phyloP scores from a whole-genome alignment of 192 early-diverging fungal species.

The Coemansia sp. region DNA sequence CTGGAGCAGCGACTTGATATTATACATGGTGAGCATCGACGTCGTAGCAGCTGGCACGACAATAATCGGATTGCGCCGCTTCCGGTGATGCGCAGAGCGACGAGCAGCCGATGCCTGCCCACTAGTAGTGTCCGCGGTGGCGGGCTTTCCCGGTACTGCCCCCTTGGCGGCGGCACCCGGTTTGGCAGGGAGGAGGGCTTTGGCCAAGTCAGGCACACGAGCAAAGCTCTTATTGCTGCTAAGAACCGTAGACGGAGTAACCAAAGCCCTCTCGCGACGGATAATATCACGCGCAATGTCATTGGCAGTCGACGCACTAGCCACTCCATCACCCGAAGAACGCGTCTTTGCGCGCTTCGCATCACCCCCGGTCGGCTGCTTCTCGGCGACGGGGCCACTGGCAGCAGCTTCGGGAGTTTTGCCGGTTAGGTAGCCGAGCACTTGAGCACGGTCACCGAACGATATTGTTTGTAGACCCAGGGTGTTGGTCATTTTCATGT shows the following conservation, averaged over 20 bases:
- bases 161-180: slow-evolving; percentile 2
- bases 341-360: slow-evolving; percentile 13
- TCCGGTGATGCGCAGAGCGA: slow-evolving; percentile 21
- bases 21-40: slow-evolving; percentile 83
- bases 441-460: slow-evolving; percentile 68
- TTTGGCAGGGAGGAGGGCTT: slow-evolving; percentile 41
- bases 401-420: slow-evolving; percentile 36
- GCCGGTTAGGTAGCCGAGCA: slow-evolving; percentile 73
- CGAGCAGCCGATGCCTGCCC: background rate
- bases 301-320: background rate
- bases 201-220: slow-evolving; percentile 30
- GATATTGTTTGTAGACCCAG: slow-evolving; percentile 65
- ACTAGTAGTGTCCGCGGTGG: background rate
- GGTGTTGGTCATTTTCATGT: slow-evolving; percentile 63
- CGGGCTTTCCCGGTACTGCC: background rate
- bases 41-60: slow-evolving; percentile 87
- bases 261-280: slow-evolving; percentile 31
- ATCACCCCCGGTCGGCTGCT: slow-evolving; percentile 6
- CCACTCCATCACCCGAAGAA: background rate
- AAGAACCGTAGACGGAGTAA: slow-evolving; percentile 33
- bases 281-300: slow-evolving; percentile 31
- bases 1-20: slow-evolving; percentile 80
- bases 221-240: slow-evolving; percentile 51
- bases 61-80: slow-evolving; percentile 72
- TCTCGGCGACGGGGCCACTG: background rate